Conservation (phyloP, 768 basidiomycete genomes). For the Paxillus ammoniavirescens region DNA sequence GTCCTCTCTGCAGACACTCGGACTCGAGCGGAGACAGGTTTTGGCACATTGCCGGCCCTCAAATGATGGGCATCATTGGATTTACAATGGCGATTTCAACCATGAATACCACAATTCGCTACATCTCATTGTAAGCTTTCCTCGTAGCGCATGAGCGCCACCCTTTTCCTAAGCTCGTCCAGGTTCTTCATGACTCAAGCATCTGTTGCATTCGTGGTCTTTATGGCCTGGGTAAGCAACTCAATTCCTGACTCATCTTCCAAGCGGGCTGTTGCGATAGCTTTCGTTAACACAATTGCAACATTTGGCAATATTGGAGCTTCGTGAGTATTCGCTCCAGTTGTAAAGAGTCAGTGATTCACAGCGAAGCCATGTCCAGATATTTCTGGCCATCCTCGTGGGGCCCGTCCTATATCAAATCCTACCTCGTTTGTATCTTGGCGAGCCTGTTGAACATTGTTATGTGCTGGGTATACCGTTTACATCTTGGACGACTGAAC, state of each 20-base stretch:
- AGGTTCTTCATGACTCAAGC: conserved; percentile 78
- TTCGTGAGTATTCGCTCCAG: conserved; percentile 48
- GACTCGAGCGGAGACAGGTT: conserved; percentile 70
- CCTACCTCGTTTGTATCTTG: conserved; percentile 73
- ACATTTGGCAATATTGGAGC: conserved; percentile 81
- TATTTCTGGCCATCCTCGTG: conserved; percentile 66
- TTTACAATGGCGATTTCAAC: conserved; percentile 64
- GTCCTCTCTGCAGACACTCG: conserved; percentile 51
- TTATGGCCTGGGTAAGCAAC: conserved; percentile 52
- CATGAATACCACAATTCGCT: conserved; percentile 58
- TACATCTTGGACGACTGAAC: conserved; percentile 42
- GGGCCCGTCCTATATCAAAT: conserved; percentile 67
- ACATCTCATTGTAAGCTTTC: conserved; percentile 54
- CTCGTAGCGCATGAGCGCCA: background rate
- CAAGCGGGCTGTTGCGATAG: conserved; percentile 83
- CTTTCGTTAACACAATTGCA: conserved; percentile 74
- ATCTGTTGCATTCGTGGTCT: conserved; percentile 66
- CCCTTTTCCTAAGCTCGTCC: background rate
- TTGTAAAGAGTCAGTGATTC: background rate
- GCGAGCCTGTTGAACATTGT: conserved; percentile 48
- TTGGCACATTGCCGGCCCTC: conserved; percentile 59
- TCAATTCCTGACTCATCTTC: conserved; percentile 73
- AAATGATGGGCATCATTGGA: conserved; percentile 59
- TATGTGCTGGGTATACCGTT: conserved; percentile 48
- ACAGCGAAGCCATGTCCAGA: conserved; percentile 23